A percentile compares a stretch with the other conserved stretches of the same genome.
Evolutionary conservation across 2,329 filamentous ascomycete genomes (phyloP).

Genomic region (Trichoderma hamatum): DNA sequence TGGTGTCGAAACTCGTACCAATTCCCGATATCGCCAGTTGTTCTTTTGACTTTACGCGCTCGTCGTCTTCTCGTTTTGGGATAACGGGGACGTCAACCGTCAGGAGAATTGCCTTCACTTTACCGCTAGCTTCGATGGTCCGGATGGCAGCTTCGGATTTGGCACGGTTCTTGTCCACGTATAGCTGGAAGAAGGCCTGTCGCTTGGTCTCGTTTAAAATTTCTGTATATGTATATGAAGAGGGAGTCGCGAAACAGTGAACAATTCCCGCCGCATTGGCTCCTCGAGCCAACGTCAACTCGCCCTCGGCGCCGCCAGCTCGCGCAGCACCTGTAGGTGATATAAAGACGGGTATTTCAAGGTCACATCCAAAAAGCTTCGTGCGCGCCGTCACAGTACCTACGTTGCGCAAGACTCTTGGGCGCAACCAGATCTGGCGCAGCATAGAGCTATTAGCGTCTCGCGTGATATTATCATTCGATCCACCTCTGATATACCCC

Average conservation of each 20-base stretch:
- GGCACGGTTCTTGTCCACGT: constrained; percentile 8
- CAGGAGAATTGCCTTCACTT: constrained; percentile 16
- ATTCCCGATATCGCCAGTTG: constrained; percentile 6
- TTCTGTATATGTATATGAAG: constrained; percentile 1
- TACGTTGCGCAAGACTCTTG: not conserved
- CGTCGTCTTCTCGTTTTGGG: constrained; percentile 16
- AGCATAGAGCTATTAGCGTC: constrained; percentile 22
- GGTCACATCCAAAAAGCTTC: constrained; percentile 15
- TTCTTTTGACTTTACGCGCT: constrained; percentile 14
- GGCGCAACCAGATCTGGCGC: constrained; percentile 16
- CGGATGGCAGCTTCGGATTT: constrained; percentile 17
- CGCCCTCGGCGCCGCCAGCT: constrained; percentile 15
- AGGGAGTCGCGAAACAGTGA: constrained; percentile 20
- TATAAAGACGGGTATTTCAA: constrained; percentile 19
- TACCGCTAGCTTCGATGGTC: constrained; percentile 15
- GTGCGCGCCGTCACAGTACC: constrained; percentile 10
- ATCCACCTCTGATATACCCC: constrained; percentile 14
- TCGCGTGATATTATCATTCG: constrained; percentile 16
- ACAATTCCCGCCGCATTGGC: constrained; percentile 3
- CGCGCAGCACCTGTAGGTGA: constrained; percentile 16
- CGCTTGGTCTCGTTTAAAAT: constrained; percentile 11
- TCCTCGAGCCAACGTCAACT: constrained; percentile 17
- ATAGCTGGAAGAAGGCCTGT: constrained; percentile 15
- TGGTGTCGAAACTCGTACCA: not conserved
- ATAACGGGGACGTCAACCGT: constrained; percentile 15